Conservation (phyloP, 495 filamentous ascomycete genomes). For the Hyaloscypha hepaticicola region DNA sequence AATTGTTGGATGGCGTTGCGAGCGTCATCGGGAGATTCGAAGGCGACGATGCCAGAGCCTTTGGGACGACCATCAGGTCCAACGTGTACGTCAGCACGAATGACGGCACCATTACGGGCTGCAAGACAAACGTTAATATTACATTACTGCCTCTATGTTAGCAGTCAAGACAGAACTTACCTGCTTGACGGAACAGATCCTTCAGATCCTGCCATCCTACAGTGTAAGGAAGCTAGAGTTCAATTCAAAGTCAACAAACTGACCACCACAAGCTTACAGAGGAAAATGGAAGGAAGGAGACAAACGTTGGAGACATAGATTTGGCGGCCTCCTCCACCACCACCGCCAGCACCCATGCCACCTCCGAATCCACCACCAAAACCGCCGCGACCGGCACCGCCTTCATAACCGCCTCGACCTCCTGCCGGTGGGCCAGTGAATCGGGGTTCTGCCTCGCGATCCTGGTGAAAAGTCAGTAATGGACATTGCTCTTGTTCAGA, state of each 20-base stretch:
- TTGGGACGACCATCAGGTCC: slow-evolving; percentile 91
- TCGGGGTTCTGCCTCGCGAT: slow-evolving; percentile 93
- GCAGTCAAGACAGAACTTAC: slow-evolving; percentile 51
- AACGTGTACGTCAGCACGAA: slow-evolving; percentile 93
- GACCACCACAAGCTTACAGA: slow-evolving; percentile 18
- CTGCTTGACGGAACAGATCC: slow-evolving; percentile 97
- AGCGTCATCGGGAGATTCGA: slow-evolving; percentile 91
- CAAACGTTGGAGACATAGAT: slow-evolving; percentile 98
- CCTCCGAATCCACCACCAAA: slow-evolving; percentile 44
- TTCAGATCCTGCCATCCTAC: slow-evolving; percentile 99
- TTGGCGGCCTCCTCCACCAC: slow-evolving; percentile 67
- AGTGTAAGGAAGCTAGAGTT: slow-evolving; percentile 83
- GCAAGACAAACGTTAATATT: slow-evolving; percentile 22
- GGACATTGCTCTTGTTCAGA: slow-evolving; percentile 2
- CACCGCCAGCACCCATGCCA: slow-evolving; percentile 42
- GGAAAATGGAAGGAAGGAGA: slow-evolving; percentile 44
- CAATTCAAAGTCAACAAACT: slow-evolving; percentile 26
- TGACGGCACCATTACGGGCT: slow-evolving; percentile 74
- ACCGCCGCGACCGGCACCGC: slow-evolving; percentile 42
- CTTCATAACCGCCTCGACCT: slow-evolving; percentile 67
- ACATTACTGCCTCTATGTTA: slow-evolving; percentile 28
- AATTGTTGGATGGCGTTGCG: slow-evolving; percentile 95
- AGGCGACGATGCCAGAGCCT: slow-evolving; percentile 95
- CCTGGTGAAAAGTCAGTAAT: slow-evolving; percentile 46
- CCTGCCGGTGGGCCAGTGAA: slow-evolving; percentile 73